These are phyloP conservation scores for Ocimum tenuiflorum DNA, from an alignment of 257 asterid genomes.

Conservation along the genomic window DNA sequence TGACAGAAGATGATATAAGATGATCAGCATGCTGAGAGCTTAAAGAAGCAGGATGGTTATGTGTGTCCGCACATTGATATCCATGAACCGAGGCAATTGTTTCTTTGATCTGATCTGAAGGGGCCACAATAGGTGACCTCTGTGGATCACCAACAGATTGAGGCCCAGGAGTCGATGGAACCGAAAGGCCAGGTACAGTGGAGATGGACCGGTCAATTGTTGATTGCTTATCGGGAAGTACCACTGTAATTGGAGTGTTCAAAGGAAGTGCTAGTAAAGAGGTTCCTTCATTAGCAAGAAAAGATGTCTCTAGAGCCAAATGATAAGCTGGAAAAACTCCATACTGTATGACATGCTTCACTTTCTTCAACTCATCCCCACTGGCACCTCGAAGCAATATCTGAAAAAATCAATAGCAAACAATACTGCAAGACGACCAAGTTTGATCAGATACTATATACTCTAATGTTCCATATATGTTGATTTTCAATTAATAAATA, in stretches of 20 bases:
- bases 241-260: constrained; percentile 64
- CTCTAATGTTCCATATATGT: neutral
- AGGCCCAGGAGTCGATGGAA: constrained; percentile 38
- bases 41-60: constrained; percentile 20
- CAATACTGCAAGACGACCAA: constrained; percentile 5
- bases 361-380: constrained; percentile 86
- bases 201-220: constrained; percentile 72
- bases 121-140: constrained; percentile 51
- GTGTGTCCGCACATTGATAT: constrained; percentile 24
- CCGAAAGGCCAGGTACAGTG: constrained; percentile 51
- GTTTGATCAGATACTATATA: constrained; percentile 3
- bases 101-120: constrained; percentile 34
- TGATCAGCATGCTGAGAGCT: constrained; percentile 30
- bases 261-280: constrained; percentile 71
- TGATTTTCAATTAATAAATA: neutral
- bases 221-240: constrained; percentile 68
- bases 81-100: constrained; percentile 28
- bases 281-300: constrained; percentile 99
- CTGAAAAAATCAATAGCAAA: constrained; percentile 40
- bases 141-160: constrained; percentile 45
- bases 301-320: constrained; percentile 91
- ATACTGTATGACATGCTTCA: constrained; percentile 86
- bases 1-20: constrained; percentile 28
- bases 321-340: constrained; percentile 97
- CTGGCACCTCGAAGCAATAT: constrained; percentile 86